Percentiles rank a stretch among this genome's conserved stretches.
These are phyloP conservation scores for Tripterygium wilfordii DNA, from an alignment of 177 flowering plant genomes.

Conservation along the genomic window DNA sequence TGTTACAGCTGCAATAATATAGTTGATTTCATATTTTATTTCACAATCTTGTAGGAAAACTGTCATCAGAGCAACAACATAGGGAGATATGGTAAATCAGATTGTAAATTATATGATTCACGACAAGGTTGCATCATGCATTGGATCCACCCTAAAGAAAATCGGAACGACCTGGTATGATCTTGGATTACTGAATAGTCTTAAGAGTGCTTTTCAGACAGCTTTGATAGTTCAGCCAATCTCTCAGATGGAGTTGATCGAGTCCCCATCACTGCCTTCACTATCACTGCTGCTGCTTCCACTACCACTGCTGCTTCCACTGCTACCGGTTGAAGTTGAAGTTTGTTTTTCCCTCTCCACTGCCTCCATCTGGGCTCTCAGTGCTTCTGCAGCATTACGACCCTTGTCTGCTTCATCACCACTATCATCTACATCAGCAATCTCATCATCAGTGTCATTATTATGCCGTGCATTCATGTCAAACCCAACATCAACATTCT, in stretches of 20 bases:
- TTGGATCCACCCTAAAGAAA: too few relatives aligned
- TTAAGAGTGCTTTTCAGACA: too few relatives aligned
- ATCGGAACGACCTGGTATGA: too few relatives aligned
- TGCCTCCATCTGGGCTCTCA: slow-evolving; percentile 70
- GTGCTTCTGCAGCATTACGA: slow-evolving; percentile 77
- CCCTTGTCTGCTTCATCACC: slow-evolving; percentile 65
- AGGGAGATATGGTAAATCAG: too few relatives aligned
- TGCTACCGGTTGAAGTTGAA: slow-evolving; percentile 59
- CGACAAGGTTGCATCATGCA: too few relatives aligned
- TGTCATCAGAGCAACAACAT: too few relatives aligned
- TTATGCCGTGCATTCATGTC: slow-evolving; percentile 50
- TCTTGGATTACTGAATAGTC: too few relatives aligned
- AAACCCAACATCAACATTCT: slow-evolving; percentile 25
- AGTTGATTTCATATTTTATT: too few relatives aligned
- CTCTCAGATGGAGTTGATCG: slow-evolving; percentile 56
- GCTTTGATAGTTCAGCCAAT: too few relatives aligned
- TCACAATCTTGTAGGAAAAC: too few relatives aligned
- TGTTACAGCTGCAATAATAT: too few relatives aligned
- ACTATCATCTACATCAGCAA: slow-evolving; percentile 81
- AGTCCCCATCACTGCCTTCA: slow-evolving; percentile 58
- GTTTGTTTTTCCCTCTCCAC: slow-evolving; percentile 36
- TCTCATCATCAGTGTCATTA: slow-evolving; percentile 72
- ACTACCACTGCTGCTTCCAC: slow-evolving; percentile 58
- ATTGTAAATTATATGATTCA: too few relatives aligned
- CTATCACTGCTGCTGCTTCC: slow-evolving; percentile 30